phyloP scores from a whole-genome alignment of 768 basidiomycete species.

The Psilocybe cubensis region DNA sequence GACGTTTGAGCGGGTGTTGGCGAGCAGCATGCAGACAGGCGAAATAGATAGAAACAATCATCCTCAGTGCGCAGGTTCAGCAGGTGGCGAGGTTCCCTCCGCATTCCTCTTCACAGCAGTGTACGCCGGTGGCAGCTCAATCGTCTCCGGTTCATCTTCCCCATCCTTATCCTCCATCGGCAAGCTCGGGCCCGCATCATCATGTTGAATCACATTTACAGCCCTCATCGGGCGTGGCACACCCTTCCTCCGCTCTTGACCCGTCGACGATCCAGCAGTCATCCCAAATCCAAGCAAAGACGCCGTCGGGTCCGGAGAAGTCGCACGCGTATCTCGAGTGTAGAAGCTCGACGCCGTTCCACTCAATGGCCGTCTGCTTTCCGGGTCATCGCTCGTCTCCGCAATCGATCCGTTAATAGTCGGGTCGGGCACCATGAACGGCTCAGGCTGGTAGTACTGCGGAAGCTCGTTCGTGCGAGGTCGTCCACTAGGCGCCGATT shows the following conservation, averaged over 20 bases:
- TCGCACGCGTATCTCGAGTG: constrained; percentile 45
- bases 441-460: constrained; percentile 76
- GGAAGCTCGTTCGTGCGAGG: constrained; percentile 53
- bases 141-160: constrained; percentile 63
- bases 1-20: no score
- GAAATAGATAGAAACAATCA: background rate
- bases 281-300: constrained; percentile 15
- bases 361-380: constrained; percentile 38
- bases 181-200: constrained; percentile 72
- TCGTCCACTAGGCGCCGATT: constrained; percentile 18
- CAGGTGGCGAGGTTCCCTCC: background rate
- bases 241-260: constrained; percentile 43
- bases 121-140: constrained; percentile 86
- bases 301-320: constrained; percentile 45
- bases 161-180: constrained; percentile 26
- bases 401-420: constrained; percentile 41
- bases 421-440: constrained; percentile 72
- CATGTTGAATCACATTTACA: constrained; percentile 84
- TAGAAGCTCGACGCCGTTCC: constrained; percentile 41
- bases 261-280: constrained; percentile 28
- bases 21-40: no score
- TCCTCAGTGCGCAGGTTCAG: background rate
- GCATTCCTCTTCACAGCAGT: constrained; percentile 52
- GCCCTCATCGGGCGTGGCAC: constrained; percentile 59
- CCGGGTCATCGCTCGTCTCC: constrained; percentile 21